These are phyloP conservation scores for Juglanconis oblonga DNA, from an alignment of 2,329 filamentous ascomycete species.

Conservation along the genomic window DNA sequence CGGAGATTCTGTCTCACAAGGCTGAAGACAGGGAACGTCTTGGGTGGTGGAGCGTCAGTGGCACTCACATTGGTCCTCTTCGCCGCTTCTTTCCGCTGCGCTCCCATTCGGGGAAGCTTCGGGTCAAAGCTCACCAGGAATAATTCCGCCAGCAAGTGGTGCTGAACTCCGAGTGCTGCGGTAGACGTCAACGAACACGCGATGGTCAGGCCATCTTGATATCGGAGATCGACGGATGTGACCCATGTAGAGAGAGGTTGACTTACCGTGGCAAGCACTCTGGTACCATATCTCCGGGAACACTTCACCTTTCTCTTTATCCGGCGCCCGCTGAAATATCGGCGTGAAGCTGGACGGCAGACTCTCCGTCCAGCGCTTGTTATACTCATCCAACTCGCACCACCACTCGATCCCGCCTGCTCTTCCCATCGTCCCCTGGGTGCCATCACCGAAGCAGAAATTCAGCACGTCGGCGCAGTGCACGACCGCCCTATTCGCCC, in stretches of 20 bases:
- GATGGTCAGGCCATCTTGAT: neutral
- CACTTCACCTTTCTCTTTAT: conserved; percentile 31
- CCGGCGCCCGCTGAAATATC: conserved; percentile 42
- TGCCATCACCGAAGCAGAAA: conserved; percentile 53
- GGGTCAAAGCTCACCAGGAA: conserved; percentile 57
- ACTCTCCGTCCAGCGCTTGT: conserved; percentile 42
- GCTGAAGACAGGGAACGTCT: neutral
- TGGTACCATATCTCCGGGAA: conserved; percentile 60
- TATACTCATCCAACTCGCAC: conserved; percentile 42
- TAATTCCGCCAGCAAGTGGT: conserved; percentile 56
- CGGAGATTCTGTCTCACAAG: neutral
- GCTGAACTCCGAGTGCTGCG: conserved; percentile 56
- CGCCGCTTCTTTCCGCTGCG: conserved; percentile 34
- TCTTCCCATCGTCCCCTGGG: conserved; percentile 1
- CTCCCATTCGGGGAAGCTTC: conserved; percentile 47
- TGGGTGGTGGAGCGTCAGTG: neutral
- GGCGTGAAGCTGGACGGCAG: conserved; percentile 53
- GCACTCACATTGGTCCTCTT: conserved; percentile 37
- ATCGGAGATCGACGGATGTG: neutral
- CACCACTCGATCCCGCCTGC: conserved; percentile 35
- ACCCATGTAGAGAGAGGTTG: neutral
- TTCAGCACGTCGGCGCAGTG: conserved; percentile 63
- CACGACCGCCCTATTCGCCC: conserved; percentile 60
- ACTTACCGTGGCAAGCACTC: conserved; percentile 50
- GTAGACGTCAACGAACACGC: neutral